Evolutionary conservation across 1,284 basidiomycete species (phyloP).

Genomic region (Pseudozyma sp.): DNA sequence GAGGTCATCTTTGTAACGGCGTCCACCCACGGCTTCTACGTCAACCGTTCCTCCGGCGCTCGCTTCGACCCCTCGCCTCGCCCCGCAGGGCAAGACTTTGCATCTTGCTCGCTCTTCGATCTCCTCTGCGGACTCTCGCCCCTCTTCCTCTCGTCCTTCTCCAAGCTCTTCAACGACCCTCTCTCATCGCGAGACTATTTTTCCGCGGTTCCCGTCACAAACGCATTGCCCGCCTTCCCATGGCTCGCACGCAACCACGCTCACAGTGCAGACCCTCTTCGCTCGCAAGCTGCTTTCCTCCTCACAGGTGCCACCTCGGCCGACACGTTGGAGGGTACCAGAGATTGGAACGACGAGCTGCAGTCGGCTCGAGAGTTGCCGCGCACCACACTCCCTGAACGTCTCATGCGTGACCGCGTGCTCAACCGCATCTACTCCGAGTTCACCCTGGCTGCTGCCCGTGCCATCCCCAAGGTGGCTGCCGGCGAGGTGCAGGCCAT

Average conservation of each 20-base stretch:
- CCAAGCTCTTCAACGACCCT: slow-evolving; percentile 67
- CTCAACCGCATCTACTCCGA: slow-evolving; percentile 73
- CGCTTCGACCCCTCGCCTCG: slow-evolving; percentile 64
- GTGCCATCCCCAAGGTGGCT: slow-evolving; percentile 72
- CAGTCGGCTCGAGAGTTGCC: slow-evolving; percentile 73
- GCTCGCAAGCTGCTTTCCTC: slow-evolving; percentile 74
- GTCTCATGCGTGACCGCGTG: slow-evolving; percentile 73
- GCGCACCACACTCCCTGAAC: slow-evolving; percentile 71
- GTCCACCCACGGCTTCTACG: slow-evolving; percentile 73
- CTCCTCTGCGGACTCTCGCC: slow-evolving; percentile 71
- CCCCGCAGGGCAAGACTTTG: slow-evolving; percentile 48
- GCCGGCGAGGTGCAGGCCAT: slow-evolving; percentile 72
- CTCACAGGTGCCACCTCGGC: slow-evolving; percentile 72
- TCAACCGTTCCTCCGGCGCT: slow-evolving; percentile 70
- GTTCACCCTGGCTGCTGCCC: slow-evolving; percentile 72
- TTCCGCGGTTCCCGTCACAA: slow-evolving; percentile 71
- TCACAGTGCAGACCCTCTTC: slow-evolving; percentile 71
- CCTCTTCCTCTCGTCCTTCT: slow-evolving; percentile 65
- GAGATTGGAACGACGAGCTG: slow-evolving; percentile 76
- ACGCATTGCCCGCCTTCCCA: slow-evolving; percentile 72
- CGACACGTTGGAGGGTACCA: slow-evolving; percentile 72
- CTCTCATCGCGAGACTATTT: slow-evolving; percentile 68
- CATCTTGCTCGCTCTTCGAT: slow-evolving; percentile 72
- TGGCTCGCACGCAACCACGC: slow-evolving; percentile 70
- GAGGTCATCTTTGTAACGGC: slow-evolving; percentile 73